Evolutionary conservation across 2,329 filamentous ascomycete species (phyloP), one percentile per base, ranked within the genome.

Genomic region (Phyllosticta citriasiana): DNA sequence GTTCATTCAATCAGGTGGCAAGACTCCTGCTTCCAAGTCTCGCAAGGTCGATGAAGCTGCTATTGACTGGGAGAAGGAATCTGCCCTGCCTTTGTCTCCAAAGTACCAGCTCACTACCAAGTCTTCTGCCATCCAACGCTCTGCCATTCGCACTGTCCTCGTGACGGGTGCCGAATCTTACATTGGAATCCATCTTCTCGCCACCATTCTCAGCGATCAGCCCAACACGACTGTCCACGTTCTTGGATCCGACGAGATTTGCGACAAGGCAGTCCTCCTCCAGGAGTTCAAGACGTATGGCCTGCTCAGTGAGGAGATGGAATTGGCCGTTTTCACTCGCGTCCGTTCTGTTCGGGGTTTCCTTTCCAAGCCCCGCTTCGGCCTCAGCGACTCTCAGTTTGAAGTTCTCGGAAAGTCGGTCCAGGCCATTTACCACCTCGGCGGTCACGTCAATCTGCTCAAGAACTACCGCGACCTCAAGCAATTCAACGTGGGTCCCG

Each of bases 371-470:
- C 50, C 33, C 5, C 51, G 26, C 27, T 25, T 59, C 57, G 53
- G 51, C 33, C 53, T 55, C 30, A 25, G 6, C 3, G 19, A 26
- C 25, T 8, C 12, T 8, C 26, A 55, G 7, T 59, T 59, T 51
- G 10, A 7, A 9, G 40, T 27, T 24, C 57, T 59, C 16, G 51
- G 26, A 27, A 33, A 27, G 8, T 30, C 30, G 19, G 22, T 59
- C n/a, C 57, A 59, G 6, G 51, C 57, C 27, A 55, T 59, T 19
- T 59, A 54, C 53, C 57, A 59, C 40, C 51, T 59, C 10, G 57
- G 57, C 57, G 51, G 26, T 3, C 25, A 51, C 2, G 53, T 54
- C 51, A 54, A 51, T 5, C 51, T 55, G 33, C 51, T 59, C 5
- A 30, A 35, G 26, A 24, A 33, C 9, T 57, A 57, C 47, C 22